Base-by-base conservation (phyloP, 106 monocot genomes). In the Gastrodia elata region DNA sequence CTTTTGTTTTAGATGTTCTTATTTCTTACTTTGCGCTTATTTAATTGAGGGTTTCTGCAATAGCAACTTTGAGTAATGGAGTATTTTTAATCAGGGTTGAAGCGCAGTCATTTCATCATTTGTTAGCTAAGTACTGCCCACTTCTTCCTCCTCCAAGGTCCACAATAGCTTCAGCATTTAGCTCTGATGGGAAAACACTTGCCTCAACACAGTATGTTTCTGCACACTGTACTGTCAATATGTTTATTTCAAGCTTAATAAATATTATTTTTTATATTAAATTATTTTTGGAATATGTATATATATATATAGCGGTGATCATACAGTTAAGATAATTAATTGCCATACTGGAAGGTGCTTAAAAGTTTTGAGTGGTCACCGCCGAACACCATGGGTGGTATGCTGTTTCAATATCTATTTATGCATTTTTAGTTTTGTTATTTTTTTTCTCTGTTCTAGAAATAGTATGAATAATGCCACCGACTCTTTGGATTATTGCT, bases 351-450 rank as follows among this genome's bases (percentile, higher is more conserved):
- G 96, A 56, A 90, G 75, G 28, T 93, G 92, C 78, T 82, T 97
- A 74, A 92, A 93, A 80, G 87, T 90, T 48, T 82, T 97, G 59
- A 92, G 82, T 64, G 96, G 96, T 68, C 96, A 97, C 82, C 85
- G 96, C n/a, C 92, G 96, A 44, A 97, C 96, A 65, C 96, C 96
- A 74, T 97, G 96, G 96, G 96, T 97, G 92, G 96, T 95, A 95
- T 72, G 91, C 67, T 37, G 16, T 37, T 37, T 67, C 67, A 37
- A n/a, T 67, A 67, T 38, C 13, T 67, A 67, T 38, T 4, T 67
- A 36, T 18, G 5, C 18, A 20, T 67, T 37, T 67, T 67, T 67
- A 20, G 37, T 18, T 67, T 35, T 67, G 67, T 22, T 67, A 18
- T 38, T 38, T 13, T 5, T 11, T 67, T 67, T 35, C 10, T 35